These are phyloP conservation scores for Hypoxylon fuscum DNA, from an alignment of 495 filamentous ascomycete genomes.

Conservation along the genomic window DNA sequence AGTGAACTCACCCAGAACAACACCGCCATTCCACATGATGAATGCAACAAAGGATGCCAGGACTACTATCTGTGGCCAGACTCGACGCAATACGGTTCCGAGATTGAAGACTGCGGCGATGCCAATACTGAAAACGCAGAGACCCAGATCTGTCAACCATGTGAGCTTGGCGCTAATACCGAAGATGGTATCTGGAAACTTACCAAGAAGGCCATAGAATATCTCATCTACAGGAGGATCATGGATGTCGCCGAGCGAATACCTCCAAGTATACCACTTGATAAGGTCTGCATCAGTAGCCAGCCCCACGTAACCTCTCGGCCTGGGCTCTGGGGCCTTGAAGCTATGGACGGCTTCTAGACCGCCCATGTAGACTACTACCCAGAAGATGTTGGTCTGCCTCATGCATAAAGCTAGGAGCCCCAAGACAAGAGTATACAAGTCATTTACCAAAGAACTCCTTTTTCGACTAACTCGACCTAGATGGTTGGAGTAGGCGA, in stretches of 20 bases:
- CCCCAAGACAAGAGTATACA: constrained; percentile 63
- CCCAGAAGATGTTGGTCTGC: constrained; percentile 98
- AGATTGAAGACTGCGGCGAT: constrained; percentile 64
- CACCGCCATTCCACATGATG: constrained; percentile 85
- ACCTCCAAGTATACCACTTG: constrained; percentile 45
- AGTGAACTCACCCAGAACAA: constrained; percentile 82
- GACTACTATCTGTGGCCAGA: constrained; percentile 74
- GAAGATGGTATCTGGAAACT: background rate
- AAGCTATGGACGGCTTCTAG: constrained; percentile 74
- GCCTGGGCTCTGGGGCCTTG: no score
- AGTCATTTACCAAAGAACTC: constrained; percentile 43
- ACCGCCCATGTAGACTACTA: constrained; percentile 83
- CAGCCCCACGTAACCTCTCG: no score
- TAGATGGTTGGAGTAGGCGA: constrained; percentile 71
- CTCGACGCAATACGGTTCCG: constrained; percentile 53
- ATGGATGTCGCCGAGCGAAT: constrained; percentile 66
- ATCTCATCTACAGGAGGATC: constrained; percentile 68
- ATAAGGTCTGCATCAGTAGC: constrained; percentile 38
- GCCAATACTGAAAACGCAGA: constrained; percentile 67
- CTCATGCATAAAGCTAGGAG: constrained; percentile 74
- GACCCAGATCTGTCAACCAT: constrained; percentile 48
- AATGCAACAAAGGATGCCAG: constrained; percentile 76
- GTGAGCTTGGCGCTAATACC: constrained; percentile 4
- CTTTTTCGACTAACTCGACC: constrained; percentile 39
- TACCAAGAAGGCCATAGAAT: constrained; percentile 68